phyloP scores from a whole-genome alignment of 441 rosid genomes.

The Populus hybrid region DNA sequence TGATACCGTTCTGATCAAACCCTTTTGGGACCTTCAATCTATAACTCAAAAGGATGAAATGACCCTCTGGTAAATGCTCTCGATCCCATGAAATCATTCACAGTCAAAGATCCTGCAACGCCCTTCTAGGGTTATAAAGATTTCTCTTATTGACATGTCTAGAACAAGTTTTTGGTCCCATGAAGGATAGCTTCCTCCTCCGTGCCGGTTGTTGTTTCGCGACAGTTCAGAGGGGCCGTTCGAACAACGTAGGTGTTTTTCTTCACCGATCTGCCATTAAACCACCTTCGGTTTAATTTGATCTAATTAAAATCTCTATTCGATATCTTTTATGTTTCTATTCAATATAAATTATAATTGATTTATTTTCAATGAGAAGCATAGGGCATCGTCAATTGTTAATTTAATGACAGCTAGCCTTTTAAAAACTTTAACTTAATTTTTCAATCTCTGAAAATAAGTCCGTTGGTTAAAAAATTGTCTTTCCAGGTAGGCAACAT shows the following conservation, averaged over 20 bases:
- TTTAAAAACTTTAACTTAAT: too few species aligned
- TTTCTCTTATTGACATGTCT: constrained; percentile 29
- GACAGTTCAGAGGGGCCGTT: constrained; percentile 21
- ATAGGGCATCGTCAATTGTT: too few species aligned
- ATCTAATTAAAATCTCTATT: too few species aligned
- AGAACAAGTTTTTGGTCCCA: constrained; percentile 51
- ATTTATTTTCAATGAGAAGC: too few species aligned
- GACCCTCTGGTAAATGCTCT: constrained; percentile 41
- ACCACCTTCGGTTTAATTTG: too few species aligned
- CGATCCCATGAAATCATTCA: constrained; percentile 35
- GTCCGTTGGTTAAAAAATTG: too few species aligned
- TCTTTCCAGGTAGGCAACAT: too few species aligned
- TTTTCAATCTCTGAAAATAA: too few species aligned
- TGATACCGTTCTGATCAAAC: constrained; percentile 47
- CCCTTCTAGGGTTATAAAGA: constrained; percentile 40
- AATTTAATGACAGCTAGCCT: too few species aligned
- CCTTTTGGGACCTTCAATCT: constrained; percentile 49
- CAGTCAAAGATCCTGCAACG: constrained; percentile 27
- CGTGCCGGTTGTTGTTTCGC: constrained; percentile 20
- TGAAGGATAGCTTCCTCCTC: constrained; percentile 46
- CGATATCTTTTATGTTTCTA: too few species aligned
- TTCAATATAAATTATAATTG: too few species aligned
- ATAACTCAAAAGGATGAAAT: constrained; percentile 57
- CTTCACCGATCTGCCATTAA: constrained; percentile 34
- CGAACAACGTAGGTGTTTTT: constrained; percentile 40